Conservation (phyloP, 2,329 filamentous ascomycete genomes). For the Curvularia verruculosa region DNA sequence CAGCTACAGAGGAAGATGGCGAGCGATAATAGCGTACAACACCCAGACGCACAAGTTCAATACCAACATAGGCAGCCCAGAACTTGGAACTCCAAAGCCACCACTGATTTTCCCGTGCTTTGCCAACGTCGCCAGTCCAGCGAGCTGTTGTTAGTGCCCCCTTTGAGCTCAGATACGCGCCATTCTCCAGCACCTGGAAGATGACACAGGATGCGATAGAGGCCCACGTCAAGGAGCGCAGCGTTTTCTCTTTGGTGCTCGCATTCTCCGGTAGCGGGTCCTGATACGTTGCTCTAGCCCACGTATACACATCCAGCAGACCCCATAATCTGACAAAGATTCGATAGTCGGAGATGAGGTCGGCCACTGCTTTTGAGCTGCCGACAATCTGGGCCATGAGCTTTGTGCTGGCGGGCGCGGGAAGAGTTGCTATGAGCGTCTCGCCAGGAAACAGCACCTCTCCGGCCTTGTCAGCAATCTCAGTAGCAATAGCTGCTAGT, state of each 20-base stretch:
- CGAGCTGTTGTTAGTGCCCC: conserved; percentile 63
- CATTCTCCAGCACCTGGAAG: conserved; percentile 85
- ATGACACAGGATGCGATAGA: conserved; percentile 71
- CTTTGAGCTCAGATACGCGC: conserved; percentile 75
- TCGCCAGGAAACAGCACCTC: conserved; percentile 51
- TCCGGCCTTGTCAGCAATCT: conserved; percentile 48
- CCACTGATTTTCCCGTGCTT: conserved; percentile 62
- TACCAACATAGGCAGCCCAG: conserved; percentile 78
- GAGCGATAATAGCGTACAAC: conserved; percentile 45
- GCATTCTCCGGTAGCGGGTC: conserved; percentile 33
- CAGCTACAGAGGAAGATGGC: neutral
- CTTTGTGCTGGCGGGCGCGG: conserved; percentile 40
- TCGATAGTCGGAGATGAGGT: conserved; percentile 71
- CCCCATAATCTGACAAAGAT: conserved; percentile 80
- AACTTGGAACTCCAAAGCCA: conserved; percentile 77
- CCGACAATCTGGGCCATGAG: conserved; percentile 42
- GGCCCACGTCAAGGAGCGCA: conserved; percentile 62
- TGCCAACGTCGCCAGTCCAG: conserved; percentile 56
- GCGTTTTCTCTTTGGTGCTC: conserved; percentile 36
- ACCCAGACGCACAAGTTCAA: conserved; percentile 73
- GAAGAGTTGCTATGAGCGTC: conserved; percentile 48
- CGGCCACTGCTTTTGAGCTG: conserved; percentile 59
- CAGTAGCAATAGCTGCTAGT: conserved; percentile 46
- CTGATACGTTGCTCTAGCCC: conserved; percentile 57
- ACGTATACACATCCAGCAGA: conserved; percentile 73